Evolutionary conservation across 108 stramenopile species (phyloP).

Genomic region (Discostella stelligeroides): DNA sequence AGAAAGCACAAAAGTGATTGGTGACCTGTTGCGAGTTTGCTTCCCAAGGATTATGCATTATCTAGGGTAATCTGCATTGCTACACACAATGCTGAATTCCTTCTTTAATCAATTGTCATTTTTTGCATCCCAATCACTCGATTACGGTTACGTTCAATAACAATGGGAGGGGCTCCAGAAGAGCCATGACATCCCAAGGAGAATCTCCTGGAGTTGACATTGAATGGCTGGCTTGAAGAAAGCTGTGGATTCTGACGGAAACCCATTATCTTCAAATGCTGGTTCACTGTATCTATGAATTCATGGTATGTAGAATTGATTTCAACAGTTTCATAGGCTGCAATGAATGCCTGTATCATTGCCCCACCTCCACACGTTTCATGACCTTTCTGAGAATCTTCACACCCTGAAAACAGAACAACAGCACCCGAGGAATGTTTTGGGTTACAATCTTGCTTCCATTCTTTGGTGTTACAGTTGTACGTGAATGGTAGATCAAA

Average conservation of each 20-base stretch:
- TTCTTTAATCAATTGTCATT: too few relatives aligned
- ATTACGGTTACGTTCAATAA: conserved; percentile 49
- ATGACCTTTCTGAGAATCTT: conserved; percentile 81
- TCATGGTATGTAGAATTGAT: conserved; percentile 46
- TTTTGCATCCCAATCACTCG: conserved; percentile 38
- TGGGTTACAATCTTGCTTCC: conserved; percentile 46
- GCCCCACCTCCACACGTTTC: conserved; percentile 69
- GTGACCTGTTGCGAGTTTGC: too few relatives aligned
- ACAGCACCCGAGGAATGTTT: conserved; percentile 50
- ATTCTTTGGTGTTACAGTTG: conserved; percentile 29
- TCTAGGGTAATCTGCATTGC: too few relatives aligned
- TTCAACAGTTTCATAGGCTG: conserved; percentile 28
- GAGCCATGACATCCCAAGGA: conserved; percentile 36
- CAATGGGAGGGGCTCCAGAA: conserved; percentile 12
- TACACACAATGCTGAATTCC: too few relatives aligned
- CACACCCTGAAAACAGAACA: conserved; percentile 83
- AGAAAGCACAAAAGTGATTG: too few relatives aligned
- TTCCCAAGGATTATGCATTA: too few relatives aligned
- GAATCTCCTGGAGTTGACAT: conserved; percentile 46
- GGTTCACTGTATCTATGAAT: conserved; percentile 37
- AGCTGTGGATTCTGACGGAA: conserved; percentile 49
- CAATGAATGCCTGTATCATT: conserved; percentile 53
- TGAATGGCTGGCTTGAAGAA: conserved; percentile 49
- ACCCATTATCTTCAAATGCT: conserved; percentile 28
- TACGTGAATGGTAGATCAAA: conserved; percentile 77